Conservation (phyloP, 345 rosid genomes). For the Jatropha curcas region DNA sequence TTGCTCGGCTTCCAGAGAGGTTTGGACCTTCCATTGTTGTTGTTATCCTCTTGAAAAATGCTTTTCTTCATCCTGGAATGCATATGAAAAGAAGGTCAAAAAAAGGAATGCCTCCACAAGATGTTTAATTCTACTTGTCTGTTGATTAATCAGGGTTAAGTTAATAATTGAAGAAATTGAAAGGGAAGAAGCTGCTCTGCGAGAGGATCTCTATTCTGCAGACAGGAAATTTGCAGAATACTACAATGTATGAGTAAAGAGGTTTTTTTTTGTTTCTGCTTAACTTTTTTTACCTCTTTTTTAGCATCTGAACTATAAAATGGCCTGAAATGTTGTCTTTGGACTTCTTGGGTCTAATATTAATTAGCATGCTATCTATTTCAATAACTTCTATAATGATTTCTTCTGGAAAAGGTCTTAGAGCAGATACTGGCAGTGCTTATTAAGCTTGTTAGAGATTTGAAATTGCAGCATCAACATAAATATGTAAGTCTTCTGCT, state of each 20-base stretch:
- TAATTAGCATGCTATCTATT: neutral
- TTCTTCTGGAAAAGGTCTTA: conserved; percentile 57
- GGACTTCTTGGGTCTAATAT: neutral
- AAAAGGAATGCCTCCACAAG: neutral
- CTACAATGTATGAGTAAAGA: conserved; percentile 64
- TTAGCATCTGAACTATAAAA: neutral
- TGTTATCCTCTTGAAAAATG: neutral
- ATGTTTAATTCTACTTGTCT: conserved; percentile 2
- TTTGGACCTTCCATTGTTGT: conserved; percentile 30
- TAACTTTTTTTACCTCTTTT: neutral
- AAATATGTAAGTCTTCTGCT: conserved; percentile 60
- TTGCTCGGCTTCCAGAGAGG: conserved; percentile 96
- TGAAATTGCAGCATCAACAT: conserved; percentile 94
- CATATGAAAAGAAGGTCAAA: neutral
- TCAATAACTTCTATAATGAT: conserved; percentile 16
- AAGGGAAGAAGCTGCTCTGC: conserved; percentile 83
- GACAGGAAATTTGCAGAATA: conserved; percentile 94
- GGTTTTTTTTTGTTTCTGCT: conserved; percentile 1
- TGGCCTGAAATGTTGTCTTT: neutral
- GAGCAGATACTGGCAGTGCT: conserved; percentile 97
- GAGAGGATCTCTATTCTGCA: conserved; percentile 91
- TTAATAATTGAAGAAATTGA: conserved; percentile 92
- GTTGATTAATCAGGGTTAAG: conserved; percentile 65
- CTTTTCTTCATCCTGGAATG: neutral
- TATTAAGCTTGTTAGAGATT: conserved; percentile 94